phyloP scores from a whole-genome alignment of 129 eudicot species.

The Flaveria robusta region DNA sequence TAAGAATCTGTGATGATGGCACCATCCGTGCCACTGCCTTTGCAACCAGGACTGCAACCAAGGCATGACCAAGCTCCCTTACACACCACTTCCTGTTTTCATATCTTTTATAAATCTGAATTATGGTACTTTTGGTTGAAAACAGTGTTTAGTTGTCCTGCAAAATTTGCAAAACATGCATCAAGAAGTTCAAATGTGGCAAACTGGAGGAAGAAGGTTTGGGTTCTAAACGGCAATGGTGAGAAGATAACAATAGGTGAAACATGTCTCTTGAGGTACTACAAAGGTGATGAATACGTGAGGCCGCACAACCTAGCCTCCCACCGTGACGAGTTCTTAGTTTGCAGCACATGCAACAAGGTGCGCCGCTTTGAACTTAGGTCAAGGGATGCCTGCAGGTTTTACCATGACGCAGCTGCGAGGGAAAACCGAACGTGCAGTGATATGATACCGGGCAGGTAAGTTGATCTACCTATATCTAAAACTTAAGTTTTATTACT shows the following conservation, averaged over 20 bases:
- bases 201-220: slow-evolving; percentile 38
- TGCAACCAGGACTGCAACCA: slow-evolving; percentile 16
- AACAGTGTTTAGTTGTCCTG: slow-evolving; percentile 17
- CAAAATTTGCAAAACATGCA: slow-evolving; percentile 35
- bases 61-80: slow-evolving; percentile 17
- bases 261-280: slow-evolving; percentile 25
- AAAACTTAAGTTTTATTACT: background rate
- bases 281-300: slow-evolving; percentile 20
- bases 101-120: background rate
- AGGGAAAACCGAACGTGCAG: slow-evolving; percentile 21
- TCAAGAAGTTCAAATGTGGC: slow-evolving; percentile 11
- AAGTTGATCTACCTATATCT: slow-evolving; percentile 12
- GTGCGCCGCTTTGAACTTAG: slow-evolving; percentile 27
- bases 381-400: slow-evolving; percentile 15
- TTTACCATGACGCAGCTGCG: slow-evolving; percentile 23
- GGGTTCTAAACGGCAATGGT: slow-evolving; percentile 17
- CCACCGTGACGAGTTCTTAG: slow-evolving; percentile 33
- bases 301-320: slow-evolving; percentile 14
- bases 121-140: background rate
- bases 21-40: slow-evolving; percentile 22
- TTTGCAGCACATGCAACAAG: slow-evolving; percentile 31
- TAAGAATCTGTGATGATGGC: slow-evolving; percentile 29
- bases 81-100: background rate
- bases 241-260: slow-evolving; percentile 7
- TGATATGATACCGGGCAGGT: slow-evolving; percentile 31